phyloP scores from a whole-genome alignment of 495 filamentous ascomycete genomes.

The Xylaria curta region DNA sequence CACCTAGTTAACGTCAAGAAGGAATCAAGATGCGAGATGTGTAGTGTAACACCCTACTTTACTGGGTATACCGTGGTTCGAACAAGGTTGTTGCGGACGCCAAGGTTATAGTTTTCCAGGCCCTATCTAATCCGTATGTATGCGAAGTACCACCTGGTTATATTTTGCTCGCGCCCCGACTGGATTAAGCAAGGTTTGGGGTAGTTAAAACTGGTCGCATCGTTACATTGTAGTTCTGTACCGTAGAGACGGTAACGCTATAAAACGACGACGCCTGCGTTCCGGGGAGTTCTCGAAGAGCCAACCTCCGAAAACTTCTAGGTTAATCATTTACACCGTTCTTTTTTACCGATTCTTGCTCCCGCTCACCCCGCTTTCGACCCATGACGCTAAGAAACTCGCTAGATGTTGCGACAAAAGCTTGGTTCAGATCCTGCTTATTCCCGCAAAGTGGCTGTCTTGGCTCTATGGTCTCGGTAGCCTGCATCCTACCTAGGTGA shows the following conservation, averaged over 20 bases:
- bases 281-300: neutral
- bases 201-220: neutral
- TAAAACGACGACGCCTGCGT: neutral
- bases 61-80: neutral
- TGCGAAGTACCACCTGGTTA: neutral
- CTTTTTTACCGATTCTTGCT: neutral
- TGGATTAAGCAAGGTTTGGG: neutral
- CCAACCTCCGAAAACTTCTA: neutral
- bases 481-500: neutral
- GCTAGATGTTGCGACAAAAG: neutral
- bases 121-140: neutral
- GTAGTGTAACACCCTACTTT: neutral
- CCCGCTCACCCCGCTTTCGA: neutral
- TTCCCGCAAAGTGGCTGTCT: conserved; percentile 1
- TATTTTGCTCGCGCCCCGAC: neutral
- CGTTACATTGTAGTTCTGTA: neutral
- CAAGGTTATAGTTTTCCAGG: neutral
- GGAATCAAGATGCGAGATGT: neutral
- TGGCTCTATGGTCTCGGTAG: neutral
- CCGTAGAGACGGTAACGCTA: conserved; percentile 1
- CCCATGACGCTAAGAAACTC: conserved; percentile 6
- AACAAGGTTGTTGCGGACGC: neutral
- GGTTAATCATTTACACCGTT: neutral
- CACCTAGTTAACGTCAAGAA: neutral
- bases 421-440: conserved; percentile 4